A percentile compares a stretch with the other conserved stretches of the same genome.
phyloP scores from a whole-genome alignment of 1,284 basidiomycete species.

The Mycena sp. region DNA sequence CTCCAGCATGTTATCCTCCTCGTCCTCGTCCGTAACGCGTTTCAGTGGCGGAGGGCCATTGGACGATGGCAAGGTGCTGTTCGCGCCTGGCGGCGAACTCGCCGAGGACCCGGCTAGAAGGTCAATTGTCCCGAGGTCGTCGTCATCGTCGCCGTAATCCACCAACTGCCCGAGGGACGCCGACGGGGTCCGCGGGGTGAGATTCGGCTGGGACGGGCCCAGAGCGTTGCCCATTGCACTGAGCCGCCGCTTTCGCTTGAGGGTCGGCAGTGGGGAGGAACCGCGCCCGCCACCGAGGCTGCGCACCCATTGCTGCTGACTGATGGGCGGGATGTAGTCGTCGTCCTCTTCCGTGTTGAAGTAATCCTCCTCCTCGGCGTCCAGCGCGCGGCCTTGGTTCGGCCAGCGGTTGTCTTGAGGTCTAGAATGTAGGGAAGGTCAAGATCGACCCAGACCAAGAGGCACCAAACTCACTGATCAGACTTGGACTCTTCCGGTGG shows the following conservation, averaged over 20 bases:
- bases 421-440: constrained; percentile 36
- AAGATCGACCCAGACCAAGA: constrained; percentile 14
- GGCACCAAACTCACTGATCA: constrained; percentile 54
- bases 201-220: constrained; percentile 53
- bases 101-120: constrained; percentile 5
- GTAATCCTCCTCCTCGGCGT: constrained; percentile 88
- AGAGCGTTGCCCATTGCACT: constrained; percentile 43
- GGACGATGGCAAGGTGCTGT: too few relatives aligned
- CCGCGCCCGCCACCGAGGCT: constrained; percentile 29
- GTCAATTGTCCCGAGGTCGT: constrained; percentile 41
- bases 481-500: constrained; percentile 63
- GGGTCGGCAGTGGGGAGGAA: constrained; percentile 45
- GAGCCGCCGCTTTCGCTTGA: constrained; percentile 68
- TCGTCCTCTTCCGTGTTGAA: constrained; percentile 89
- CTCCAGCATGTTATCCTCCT: constrained; percentile 66
- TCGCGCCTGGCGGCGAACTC: constrained; percentile 17
- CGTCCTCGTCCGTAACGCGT: constrained; percentile 51
- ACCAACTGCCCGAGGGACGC: constrained; percentile 68
- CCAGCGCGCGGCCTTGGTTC: constrained; percentile 61
- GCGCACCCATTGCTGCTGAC: constrained; percentile 48
- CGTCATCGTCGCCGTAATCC: constrained; percentile 79
- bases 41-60: constrained; percentile 44
- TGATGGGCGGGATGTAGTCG: constrained; percentile 53
- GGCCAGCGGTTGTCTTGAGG: constrained; percentile 54
- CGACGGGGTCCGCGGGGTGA: constrained; percentile 47